phyloP scores from a whole-genome alignment of 208 protist genomes.

The Baffinella frigidus region DNA sequence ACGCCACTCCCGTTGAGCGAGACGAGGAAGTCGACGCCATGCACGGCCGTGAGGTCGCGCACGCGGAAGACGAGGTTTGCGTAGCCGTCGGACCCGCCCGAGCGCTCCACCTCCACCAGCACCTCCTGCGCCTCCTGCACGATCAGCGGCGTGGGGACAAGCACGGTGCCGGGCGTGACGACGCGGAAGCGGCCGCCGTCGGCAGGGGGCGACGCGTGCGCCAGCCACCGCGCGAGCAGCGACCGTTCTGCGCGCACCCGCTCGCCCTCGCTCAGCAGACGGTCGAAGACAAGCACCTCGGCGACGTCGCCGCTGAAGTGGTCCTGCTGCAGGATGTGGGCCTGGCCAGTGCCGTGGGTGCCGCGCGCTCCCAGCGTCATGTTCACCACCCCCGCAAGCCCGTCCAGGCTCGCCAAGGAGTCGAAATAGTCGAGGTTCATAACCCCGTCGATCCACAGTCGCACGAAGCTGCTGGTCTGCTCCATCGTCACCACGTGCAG shows the following conservation, averaged over 20 bases:
- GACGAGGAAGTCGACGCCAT: background rate
- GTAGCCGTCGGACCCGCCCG: constrained; percentile 10
- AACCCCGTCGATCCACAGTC: constrained; percentile 20
- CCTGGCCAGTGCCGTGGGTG: background rate
- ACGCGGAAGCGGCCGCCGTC: background rate
- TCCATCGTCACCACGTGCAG: background rate
- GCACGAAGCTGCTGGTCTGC: background rate
- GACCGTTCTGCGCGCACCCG: background rate
- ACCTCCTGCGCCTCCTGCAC: background rate
- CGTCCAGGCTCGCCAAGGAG: background rate
- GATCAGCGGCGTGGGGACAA: background rate
- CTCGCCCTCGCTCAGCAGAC: background rate
- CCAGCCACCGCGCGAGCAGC: background rate
- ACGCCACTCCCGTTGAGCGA: background rate
- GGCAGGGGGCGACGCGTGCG: background rate
- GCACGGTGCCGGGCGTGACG: background rate
- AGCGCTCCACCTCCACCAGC: background rate
- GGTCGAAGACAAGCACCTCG: background rate
- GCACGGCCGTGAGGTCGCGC: background rate
- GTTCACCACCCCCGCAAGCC: background rate
- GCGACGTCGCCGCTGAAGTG: background rate
- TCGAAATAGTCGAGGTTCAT: background rate
- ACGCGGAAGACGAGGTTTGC: background rate
- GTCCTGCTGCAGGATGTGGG: background rate
- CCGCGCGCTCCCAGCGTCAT: background rate